phyloP scores from a whole-genome alignment of 495 filamentous ascomycete genomes.

The Hypoxylon lienhwacheense region DNA sequence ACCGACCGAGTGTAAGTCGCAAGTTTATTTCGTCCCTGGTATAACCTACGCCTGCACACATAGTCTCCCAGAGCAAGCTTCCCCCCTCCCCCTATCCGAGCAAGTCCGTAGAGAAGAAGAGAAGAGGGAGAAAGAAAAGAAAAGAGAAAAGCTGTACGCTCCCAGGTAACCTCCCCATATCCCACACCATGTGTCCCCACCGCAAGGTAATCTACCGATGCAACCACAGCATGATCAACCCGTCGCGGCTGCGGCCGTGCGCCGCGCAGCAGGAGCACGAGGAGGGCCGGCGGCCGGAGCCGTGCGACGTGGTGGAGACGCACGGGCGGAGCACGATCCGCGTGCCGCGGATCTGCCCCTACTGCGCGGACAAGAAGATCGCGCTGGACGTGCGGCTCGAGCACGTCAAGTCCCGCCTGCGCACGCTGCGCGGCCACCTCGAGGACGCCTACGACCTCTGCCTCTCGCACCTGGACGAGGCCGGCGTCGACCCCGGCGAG shows the following conservation, averaged over 20 bases:
- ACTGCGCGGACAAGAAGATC: conserved; percentile 7
- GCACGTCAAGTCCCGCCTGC: conserved; percentile 1
- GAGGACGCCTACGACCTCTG: conserved; percentile 4
- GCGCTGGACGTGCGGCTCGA: background rate
- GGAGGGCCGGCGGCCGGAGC: background rate
- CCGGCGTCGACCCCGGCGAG: background rate
- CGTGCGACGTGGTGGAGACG: conserved; percentile 7
- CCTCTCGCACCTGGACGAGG: conserved; percentile 16
- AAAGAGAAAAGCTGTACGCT: too few relatives aligned
- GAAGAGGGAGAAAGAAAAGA: too few relatives aligned
- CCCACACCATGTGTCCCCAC: conserved; percentile 22
- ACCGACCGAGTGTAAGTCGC: too few relatives aligned
- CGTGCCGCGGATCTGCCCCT: background rate
- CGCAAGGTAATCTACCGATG: conserved; percentile 19
- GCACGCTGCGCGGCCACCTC: conserved; percentile 3
- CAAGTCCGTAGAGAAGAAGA: too few relatives aligned
- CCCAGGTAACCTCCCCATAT: too few relatives aligned
- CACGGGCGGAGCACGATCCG: conserved; percentile 6
- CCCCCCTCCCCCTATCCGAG: too few relatives aligned
- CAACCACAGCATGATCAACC: conserved; percentile 14
- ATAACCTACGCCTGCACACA: too few relatives aligned
- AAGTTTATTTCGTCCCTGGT: too few relatives aligned
- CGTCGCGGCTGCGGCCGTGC: conserved; percentile 1
- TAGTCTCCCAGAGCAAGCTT: too few relatives aligned
- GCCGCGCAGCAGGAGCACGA: background rate